These are phyloP conservation scores for Tricholoma sp. DNA, from an alignment of 768 basidiomycete genomes.

Conservation along the genomic window DNA sequence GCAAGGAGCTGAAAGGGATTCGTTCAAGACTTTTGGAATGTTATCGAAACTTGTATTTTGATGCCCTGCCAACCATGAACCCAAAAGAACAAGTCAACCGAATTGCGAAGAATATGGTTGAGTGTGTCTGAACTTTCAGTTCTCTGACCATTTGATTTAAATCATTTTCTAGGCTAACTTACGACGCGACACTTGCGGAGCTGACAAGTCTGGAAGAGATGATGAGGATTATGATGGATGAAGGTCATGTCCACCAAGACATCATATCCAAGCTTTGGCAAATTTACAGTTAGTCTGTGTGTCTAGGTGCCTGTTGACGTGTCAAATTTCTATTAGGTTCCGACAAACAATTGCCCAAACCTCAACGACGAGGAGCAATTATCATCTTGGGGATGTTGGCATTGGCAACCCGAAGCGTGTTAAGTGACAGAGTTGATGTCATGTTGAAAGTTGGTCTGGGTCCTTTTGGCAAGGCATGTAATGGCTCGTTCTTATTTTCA, in stretches of 20 bases:
- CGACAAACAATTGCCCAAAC: constrained; percentile 65
- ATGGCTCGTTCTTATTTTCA: not conserved
- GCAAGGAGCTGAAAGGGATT: constrained; percentile 79
- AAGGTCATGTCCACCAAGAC: constrained; percentile 75
- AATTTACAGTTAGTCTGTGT: constrained; percentile 71
- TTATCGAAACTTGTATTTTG: constrained; percentile 86
- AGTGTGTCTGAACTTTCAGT: constrained; percentile 45
- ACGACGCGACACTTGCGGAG: constrained; percentile 89
- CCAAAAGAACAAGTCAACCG: constrained; percentile 85
- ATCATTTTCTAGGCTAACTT: constrained; percentile 61
- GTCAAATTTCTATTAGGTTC: constrained; percentile 46
- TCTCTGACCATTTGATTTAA: not conserved
- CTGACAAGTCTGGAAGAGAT: constrained; percentile 95
- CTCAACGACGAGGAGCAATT: constrained; percentile 90
- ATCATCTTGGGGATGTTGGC: constrained; percentile 98
- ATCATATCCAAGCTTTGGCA: constrained; percentile 93
- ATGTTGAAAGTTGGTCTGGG: constrained; percentile 88
- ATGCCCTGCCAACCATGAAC: constrained; percentile 53
- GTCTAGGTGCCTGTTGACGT: not conserved
- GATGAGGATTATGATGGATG: constrained; percentile 94
- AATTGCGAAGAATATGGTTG: constrained; percentile 95
- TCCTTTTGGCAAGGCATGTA: constrained; percentile 65
- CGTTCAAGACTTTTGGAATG: constrained; percentile 84
- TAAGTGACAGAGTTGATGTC: constrained; percentile 71
- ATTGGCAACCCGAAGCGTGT: constrained; percentile 72